Evolutionary conservation across 129 eudicot genomes (phyloP).

Genomic region (Escallonia herrerae): DNA sequence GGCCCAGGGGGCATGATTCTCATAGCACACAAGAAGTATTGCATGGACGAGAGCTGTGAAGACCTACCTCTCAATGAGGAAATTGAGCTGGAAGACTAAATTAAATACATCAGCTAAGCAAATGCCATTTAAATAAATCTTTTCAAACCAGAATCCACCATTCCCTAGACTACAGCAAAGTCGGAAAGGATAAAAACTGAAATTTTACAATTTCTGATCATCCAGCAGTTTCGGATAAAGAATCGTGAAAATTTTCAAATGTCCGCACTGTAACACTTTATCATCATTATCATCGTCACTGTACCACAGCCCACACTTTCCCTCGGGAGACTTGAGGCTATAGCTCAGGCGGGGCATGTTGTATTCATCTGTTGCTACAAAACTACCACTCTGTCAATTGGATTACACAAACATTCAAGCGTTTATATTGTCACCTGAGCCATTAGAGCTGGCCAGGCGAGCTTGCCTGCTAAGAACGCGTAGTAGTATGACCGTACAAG

Average conservation of each 20-base stretch:
- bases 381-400: neutral
- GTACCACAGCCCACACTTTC: slow-evolving; percentile 3
- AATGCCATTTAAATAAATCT: neutral
- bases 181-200: neutral
- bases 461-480: slow-evolving; percentile 6
- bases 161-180: neutral
- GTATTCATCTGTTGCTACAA: neutral
- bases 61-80: neutral
- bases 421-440: neutral
- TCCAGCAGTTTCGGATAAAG: neutral
- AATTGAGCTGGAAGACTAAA: neutral
- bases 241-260: neutral
- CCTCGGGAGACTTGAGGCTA: neutral
- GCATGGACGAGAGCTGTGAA: neutral
- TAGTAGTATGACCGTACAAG: neutral
- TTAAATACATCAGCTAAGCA: neutral
- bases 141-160: neutral
- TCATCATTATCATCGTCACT: slow-evolving; percentile 15
- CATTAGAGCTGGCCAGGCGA: neutral
- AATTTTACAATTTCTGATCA: neutral
- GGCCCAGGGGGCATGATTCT: neutral
- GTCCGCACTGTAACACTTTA: neutral
- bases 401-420: neutral
- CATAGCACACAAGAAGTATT: neutral
- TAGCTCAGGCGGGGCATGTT: neutral